These are phyloP conservation scores for Rhodotorula sp. DNA, from an alignment of 1,284 basidiomycete genomes.

Conservation along the genomic window DNA sequence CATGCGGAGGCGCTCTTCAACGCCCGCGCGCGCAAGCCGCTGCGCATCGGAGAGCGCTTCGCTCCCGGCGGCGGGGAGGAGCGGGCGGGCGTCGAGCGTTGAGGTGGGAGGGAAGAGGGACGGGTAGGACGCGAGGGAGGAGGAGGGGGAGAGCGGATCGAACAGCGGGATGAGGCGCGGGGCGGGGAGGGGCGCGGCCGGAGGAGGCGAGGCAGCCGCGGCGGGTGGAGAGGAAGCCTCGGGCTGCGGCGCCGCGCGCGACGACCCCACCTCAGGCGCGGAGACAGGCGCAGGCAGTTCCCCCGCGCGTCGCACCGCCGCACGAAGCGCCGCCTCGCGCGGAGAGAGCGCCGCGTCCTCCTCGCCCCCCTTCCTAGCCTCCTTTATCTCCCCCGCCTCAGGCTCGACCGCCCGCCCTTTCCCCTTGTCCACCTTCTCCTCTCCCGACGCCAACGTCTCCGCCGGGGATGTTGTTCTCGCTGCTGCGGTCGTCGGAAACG, in stretches of 20 bases:
- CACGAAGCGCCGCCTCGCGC: conserved; percentile 24
- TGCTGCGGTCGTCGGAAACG: neutral
- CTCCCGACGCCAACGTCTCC: too few species aligned
- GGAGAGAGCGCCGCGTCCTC: neutral
- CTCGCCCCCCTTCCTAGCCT: neutral
- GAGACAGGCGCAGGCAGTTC: too few species aligned
- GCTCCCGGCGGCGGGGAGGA: neutral
- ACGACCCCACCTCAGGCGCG: neutral
- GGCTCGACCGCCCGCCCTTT: conserved; percentile 5
- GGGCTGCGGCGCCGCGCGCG: neutral
- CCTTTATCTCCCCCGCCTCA: neutral
- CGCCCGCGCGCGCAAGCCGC: conserved; percentile 1
- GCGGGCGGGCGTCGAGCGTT: neutral
- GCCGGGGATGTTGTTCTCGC: neutral
- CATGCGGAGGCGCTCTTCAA: conserved; percentile 27
- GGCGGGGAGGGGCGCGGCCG: neutral
- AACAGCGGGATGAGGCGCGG: conserved; percentile 40
- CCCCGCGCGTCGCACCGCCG: conserved; percentile 22
- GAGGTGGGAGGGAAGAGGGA: neutral
- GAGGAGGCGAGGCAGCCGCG: neutral
- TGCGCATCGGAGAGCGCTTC: conserved; percentile 16
- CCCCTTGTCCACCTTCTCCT: conserved; percentile 10
- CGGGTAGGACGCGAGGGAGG: neutral
- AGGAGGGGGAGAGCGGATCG: conserved; percentile 14
- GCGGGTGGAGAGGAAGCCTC: neutral